Evolutionary conservation across 805 yeast species (phyloP), one percentile per base, ranked within the genome.

Genomic region (Monosporozyma unispora): DNA sequence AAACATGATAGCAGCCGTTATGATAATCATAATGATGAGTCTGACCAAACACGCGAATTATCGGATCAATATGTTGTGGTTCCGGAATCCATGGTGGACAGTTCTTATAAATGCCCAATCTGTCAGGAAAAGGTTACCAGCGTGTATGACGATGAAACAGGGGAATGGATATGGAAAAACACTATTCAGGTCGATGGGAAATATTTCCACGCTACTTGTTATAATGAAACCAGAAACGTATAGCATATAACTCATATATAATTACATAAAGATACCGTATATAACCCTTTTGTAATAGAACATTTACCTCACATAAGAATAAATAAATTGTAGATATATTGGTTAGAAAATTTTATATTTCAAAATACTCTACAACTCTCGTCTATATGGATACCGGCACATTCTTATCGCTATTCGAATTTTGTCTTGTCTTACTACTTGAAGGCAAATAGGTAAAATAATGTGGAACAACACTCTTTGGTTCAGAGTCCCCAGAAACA

Each of bases 161-260:
- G 89, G 50, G 90, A 84, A 56, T 86, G 95, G 95, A 77, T 85
- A 19, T 85, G 90, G 89, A 74, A 71, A 53, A 81, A 83, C 59
- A 82, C 88, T 2, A 71, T 81, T 12, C 72, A 71, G 47, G 71
- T 70, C 1, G 70, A 74, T 47, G 76, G 73, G 2, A 72, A 71
- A 52, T 72, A 78, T 23, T 81, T 78, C 60, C 93, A 86, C 66
- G 81, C 81, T 39, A 73, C 80, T 1, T 86, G 95, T 60, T 79
- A 75, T 60, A 67, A 75, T n/a, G 93, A 87, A 54, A 75, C 87
- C 37, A 55, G 55, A 4, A 57, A 58, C 44, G 57, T 54, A 44
- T 27, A 29, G 7, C 8, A 19, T 6, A 12, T 11, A 19, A 21
- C 9, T 21, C 12, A 38, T 38, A 19, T 38, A 18, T 19, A 9